Evolutionary conservation across 2,329 filamentous ascomycete genomes (phyloP).

Genomic region (Clonostachys byssicola): DNA sequence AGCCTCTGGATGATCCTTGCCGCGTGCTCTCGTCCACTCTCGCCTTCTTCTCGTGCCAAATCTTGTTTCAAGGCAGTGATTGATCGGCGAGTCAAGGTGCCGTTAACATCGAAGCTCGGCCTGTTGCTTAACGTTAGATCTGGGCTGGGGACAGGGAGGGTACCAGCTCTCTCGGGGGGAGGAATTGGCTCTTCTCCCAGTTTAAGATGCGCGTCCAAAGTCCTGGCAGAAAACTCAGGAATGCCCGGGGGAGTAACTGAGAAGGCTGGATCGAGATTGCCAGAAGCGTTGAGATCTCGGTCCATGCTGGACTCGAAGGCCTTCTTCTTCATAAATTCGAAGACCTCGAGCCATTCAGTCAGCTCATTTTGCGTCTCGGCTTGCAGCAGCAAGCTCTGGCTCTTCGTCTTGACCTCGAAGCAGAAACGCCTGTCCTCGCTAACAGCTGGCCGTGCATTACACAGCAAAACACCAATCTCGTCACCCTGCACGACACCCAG

Average conservation of each 20-base stretch:
- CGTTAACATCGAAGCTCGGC: conserved; percentile 68
- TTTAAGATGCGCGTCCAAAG: conserved; percentile 59
- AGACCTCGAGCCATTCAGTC: conserved; percentile 91
- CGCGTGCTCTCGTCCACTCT: conserved; percentile 75
- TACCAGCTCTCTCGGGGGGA: conserved; percentile 55
- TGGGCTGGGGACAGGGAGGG: conserved; percentile 57
- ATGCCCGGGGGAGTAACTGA: conserved; percentile 85
- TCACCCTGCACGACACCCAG: conserved; percentile 93
- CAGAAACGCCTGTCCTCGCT: conserved; percentile 94
- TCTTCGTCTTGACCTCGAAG: conserved; percentile 98
- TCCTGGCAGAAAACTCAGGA: conserved; percentile 84
- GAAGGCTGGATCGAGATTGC: conserved; percentile 71
- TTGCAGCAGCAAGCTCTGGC: conserved; percentile 82
- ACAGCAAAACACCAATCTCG: conserved; percentile 90
- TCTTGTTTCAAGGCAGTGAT: conserved; percentile 46
- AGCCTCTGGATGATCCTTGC: conserved; percentile 89
- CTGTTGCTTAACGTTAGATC: conserved; percentile 53
- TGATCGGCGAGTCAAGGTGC: conserved; percentile 44
- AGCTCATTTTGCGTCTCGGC: conserved; percentile 89
- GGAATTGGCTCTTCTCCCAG: conserved; percentile 40
- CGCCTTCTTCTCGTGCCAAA: conserved; percentile 61
- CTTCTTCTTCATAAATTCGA: conserved; percentile 90
- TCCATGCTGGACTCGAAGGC: conserved; percentile 73
- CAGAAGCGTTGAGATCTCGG: conserved; percentile 33
- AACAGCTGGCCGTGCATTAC: conserved; percentile 85